Percentiles rank a stretch among this genome's conserved stretches.
These are phyloP conservation scores for Thymus mandschuricus DNA, from an alignment of 257 asterid genomes.

Conservation along the genomic window DNA sequence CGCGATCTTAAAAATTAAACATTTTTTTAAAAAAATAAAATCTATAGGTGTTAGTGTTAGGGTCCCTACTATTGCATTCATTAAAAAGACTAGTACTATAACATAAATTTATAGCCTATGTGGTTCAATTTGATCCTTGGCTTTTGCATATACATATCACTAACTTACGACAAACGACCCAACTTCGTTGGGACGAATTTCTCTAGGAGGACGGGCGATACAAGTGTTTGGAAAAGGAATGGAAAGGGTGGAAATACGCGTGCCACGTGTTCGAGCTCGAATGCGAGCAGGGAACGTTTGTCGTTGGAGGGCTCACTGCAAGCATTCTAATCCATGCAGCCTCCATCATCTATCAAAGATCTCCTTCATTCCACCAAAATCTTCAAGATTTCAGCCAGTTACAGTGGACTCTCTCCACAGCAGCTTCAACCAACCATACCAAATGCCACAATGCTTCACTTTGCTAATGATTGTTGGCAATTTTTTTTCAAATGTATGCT, in stretches of 20 bases:
- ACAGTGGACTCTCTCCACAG: slow-evolving; percentile 35
- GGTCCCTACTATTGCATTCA: too few species aligned
- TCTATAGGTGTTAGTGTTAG: too few species aligned
- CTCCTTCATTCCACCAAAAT: slow-evolving; percentile 51
- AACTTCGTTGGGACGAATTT: too few species aligned
- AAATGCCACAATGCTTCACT: background rate
- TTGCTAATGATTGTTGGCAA: background rate
- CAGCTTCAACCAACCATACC: slow-evolving; percentile 6
- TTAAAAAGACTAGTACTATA: too few species aligned
- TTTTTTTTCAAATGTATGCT: background rate
- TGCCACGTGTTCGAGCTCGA: slow-evolving; percentile 50
- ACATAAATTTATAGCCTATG: too few species aligned
- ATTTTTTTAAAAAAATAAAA: too few species aligned
- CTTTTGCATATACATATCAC: background rate
- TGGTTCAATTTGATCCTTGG: background rate
- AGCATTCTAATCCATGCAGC: slow-evolving; percentile 58
- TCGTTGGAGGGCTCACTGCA: slow-evolving; percentile 55
- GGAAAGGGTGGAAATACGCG: slow-evolving; percentile 49
- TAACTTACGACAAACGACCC: too few species aligned
- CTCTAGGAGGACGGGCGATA: slow-evolving; percentile 42
- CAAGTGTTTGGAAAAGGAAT: slow-evolving; percentile 49
- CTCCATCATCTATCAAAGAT: slow-evolving; percentile 44
- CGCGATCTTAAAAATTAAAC: too few species aligned
- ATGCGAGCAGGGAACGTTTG: slow-evolving; percentile 41
- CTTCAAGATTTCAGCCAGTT: slow-evolving; percentile 62